Base-by-base conservation (phyloP, 2,329 filamentous ascomycete species). In the Colletotrichum sidae region DNA sequence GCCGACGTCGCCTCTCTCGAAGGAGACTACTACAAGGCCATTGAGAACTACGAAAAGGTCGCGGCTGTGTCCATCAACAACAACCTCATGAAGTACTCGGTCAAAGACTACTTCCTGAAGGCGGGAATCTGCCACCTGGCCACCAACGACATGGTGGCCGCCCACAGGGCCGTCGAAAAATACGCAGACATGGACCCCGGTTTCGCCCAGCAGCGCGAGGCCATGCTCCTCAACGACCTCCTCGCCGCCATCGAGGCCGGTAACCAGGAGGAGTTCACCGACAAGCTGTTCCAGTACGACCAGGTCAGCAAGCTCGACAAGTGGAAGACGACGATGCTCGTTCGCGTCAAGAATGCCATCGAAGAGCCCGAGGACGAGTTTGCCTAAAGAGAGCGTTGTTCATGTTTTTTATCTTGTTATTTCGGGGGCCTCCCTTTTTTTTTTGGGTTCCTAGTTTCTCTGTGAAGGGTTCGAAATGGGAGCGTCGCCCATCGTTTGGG, bases 71-170 rank as follows among this genome's bases (percentile, higher is more conserved):
- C 91, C 41, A 89, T 97, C 72, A 90, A 90, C 78, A 97, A 96
- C 83, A 96, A 96, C 78, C 84, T 97, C 64, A 95, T 96, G 92
- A 92, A 90, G 76, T 97, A 93, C 88, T 93, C 89, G 52, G 93
- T 98, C 69, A 98, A 97, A 80, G 94, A 97, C 70, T 97, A 97
- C 81, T 90, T 97, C 74, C 86, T 98, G 74, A 97, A 97, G 81
- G 93, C 93, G 1, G 94, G 94, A 38, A 92, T 98, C 75, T 97
- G 94, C 81, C 91, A 97, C 76, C 85, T 98, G 42, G 88, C 88
- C 44, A 84, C 82, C 15, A 83, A 84, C 67, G 95, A 98, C 76
- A 81, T 91, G 72, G 92, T 97, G 58, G 92, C 90, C 52, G 86
- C 90, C 15, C 90, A 90, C 74, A 88, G 93, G 54, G 94, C 94